Evolutionary conservation across 1,139 yeast species (phyloP), one percentile per base, ranked within the genome.

Genomic region (Blastobotrys ciferrii): DNA sequence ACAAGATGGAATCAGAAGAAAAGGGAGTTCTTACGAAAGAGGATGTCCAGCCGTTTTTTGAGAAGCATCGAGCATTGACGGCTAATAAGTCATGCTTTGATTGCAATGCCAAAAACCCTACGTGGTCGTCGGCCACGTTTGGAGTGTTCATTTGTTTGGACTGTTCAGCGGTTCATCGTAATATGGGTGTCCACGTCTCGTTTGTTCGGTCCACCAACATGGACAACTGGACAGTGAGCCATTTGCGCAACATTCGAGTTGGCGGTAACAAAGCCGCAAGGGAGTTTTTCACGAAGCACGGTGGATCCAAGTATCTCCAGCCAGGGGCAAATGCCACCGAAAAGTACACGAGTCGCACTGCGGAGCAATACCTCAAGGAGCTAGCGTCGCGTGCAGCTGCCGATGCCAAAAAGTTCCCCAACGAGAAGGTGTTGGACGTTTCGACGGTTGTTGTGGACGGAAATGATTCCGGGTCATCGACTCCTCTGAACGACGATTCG

Each of bases 81-180:
- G 86, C 89, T 43, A 88, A 87, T 70, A 84, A 84, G 47, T 46
- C 55, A 47, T 92, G 98, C 68, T 89, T 91, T 68, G 98, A 92
- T 68, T 92, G 98, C 70, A 80, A 77, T 30, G 91, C 95, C 33
- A 92, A 88, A 58, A 91, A 91, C 68, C 98, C 98, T 25, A 95
- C 95, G 47, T 92, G 98, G 98, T 94, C 98, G 2, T 87, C 96
- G 23, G 96, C 95, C 43, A 95, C 95, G 53, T 89, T 88, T 65
- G 98, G 98, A 50, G 89, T 92, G 48, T 84, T 91, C 68, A 76
- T 92, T 58, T 92, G 98, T 69, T 78, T 91, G 50, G 96, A 91
- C 64, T 92, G 98, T 68, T 95, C 97, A 53, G 96, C 97, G n/a
- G 80, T 85, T 53, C 98, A 92, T 68, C 81, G 98, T 67, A 94